Conservation (phyloP, 495 filamentous ascomycete genomes). For the Penicillium flavigenum region DNA sequence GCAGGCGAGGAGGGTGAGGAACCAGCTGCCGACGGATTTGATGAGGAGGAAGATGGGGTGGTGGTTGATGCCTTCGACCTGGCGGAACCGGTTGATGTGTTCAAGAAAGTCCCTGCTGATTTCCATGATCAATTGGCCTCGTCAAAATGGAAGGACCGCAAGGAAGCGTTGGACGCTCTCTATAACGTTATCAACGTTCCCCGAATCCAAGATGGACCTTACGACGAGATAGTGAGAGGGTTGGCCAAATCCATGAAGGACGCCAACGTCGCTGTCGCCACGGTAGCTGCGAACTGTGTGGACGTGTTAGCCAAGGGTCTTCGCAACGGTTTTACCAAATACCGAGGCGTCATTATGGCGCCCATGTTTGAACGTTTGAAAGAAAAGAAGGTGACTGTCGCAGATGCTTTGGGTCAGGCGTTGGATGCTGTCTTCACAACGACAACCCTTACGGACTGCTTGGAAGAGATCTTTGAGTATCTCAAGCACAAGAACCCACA, state of each 20-base stretch:
- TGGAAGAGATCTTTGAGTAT: constrained; percentile 85
- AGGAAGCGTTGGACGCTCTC: constrained; percentile 87
- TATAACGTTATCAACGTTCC: constrained; percentile 77
- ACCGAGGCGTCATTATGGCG: constrained; percentile 72
- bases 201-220: constrained; percentile 87
- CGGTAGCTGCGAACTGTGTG: constrained; percentile 89
- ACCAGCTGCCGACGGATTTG: constrained; percentile 59
- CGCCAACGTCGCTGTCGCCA: constrained; percentile 94
- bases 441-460: constrained; percentile 74
- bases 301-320: constrained; percentile 89
- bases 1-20: constrained; percentile 51
- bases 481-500: constrained; percentile 95
- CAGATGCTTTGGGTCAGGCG: constrained; percentile 81
- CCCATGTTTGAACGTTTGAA: constrained; percentile 94
- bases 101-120: constrained; percentile 78
- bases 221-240: constrained; percentile 73
- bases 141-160: constrained; percentile 97
- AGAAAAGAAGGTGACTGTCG: constrained; percentile 89
- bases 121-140: constrained; percentile 80
- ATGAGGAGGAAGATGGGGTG: constrained; percentile 69
- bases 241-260: constrained; percentile 98
- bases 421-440: constrained; percentile 83
- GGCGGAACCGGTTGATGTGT: constrained; percentile 83
- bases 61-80: constrained; percentile 82
- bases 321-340: constrained; percentile 73